Evolutionary conservation across 352 stramenopile species (phyloP).

Genomic region (Pythium aquatile): DNA sequence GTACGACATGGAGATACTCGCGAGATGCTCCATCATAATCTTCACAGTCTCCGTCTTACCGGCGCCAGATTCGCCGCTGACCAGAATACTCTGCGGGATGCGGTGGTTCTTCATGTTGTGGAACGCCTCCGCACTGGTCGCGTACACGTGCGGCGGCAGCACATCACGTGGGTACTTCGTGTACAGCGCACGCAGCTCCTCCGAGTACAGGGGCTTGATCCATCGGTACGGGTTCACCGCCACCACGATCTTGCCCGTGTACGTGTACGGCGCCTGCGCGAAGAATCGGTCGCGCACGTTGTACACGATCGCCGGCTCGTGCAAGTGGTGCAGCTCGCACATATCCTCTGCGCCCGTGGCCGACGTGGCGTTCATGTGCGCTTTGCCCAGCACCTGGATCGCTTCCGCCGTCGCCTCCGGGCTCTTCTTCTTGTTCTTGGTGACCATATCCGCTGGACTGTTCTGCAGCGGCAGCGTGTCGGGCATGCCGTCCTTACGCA

Average conservation of each 20-base stretch:
- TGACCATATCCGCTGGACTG: constrained; percentile 23
- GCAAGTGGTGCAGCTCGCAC: constrained; percentile 82
- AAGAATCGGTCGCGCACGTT: constrained; percentile 88
- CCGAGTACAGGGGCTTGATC: constrained; percentile 84
- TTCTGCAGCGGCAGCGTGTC: constrained; percentile 81
- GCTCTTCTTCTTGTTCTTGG: constrained; percentile 29
- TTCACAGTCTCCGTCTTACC: constrained; percentile 96
- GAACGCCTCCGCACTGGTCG: constrained; percentile 83
- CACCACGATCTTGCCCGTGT: constrained; percentile 96
- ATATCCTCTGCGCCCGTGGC: constrained; percentile 75
- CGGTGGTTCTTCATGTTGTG: constrained; percentile 75
- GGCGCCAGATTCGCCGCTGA: constrained; percentile 92
- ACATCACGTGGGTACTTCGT: constrained; percentile 55
- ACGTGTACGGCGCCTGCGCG: constrained; percentile 92
- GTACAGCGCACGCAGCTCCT: constrained; percentile 74
- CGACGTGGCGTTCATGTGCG: constrained; percentile 29
- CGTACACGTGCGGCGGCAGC: constrained; percentile 89
- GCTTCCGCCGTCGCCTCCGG: constrained; percentile 12
- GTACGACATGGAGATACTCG: constrained; percentile 74
- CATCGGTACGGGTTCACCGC: constrained; percentile 96
- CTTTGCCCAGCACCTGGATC: constrained; percentile 25
- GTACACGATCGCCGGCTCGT: constrained; percentile 92
- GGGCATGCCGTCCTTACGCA: constrained; percentile 72
- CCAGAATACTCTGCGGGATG: constrained; percentile 87
- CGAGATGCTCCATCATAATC: constrained; percentile 96